These are phyloP conservation scores for Wickerhamiella qilinensis DNA, from an alignment of 805 yeast species.

Conservation along the genomic window DNA sequence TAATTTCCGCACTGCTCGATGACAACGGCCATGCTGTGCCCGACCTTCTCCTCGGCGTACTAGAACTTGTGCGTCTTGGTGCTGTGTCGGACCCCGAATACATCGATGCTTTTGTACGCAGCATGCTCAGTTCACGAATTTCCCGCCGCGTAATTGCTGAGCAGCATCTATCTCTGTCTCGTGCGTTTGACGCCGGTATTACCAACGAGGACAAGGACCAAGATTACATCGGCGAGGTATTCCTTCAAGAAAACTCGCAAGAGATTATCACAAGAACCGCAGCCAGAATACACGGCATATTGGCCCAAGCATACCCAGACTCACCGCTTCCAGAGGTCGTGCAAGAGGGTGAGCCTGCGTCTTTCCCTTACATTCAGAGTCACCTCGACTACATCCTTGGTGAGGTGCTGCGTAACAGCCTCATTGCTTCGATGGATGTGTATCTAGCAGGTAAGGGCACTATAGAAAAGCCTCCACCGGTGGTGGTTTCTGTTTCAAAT, in stretches of 20 bases:
- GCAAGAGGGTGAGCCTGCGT: constrained; percentile 59
- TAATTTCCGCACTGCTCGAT: constrained; percentile 43
- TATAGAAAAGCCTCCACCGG: constrained; percentile 33
- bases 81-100: constrained; percentile 42
- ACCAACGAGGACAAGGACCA: constrained; percentile 25
- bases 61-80: constrained; percentile 35
- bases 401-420: constrained; percentile 72
- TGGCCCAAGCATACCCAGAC: constrained; percentile 14
- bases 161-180: constrained; percentile 71
- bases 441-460: constrained; percentile 23
- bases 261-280: constrained; percentile 42
- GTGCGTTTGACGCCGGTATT: constrained; percentile 37
- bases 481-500: constrained; percentile 58
- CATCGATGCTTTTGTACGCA: constrained; percentile 59
- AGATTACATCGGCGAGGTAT: constrained; percentile 53
- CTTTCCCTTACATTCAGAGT: constrained; percentile 69
- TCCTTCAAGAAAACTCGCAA: constrained; percentile 58
- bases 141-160: constrained; percentile 82
- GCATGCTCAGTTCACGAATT: constrained; percentile 69
- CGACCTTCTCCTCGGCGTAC: constrained; percentile 82
- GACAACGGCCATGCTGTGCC: constrained; percentile 74
- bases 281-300: constrained; percentile 23
- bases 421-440: constrained; percentile 51
- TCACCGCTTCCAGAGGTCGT: constrained; percentile 47
- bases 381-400: constrained; percentile 79